Base-by-base conservation (phyloP, 2,329 filamentous ascomycete genomes). In the Zymoseptoria tritici region DNA sequence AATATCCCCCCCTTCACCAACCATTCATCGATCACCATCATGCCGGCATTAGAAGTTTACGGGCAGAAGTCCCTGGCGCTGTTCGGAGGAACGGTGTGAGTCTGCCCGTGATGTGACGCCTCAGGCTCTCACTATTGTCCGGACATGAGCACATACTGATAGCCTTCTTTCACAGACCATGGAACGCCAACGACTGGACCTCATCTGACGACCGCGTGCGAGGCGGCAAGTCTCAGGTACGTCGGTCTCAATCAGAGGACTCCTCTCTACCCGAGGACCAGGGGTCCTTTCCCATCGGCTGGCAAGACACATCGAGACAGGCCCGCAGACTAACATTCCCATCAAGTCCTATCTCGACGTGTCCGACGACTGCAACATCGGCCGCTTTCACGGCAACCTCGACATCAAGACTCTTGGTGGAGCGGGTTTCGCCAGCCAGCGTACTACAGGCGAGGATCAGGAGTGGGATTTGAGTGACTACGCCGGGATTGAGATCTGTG, bases 391-490 rank as follows among this genome's bases (percentile, higher is more conserved):
- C 64, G 90, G 90, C 2, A 78, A 79, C 22, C 80, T 94, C 20
- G 89, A 94, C 74, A 90, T 87, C 63, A 81, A 80, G 57, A 85
- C 88, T 0, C 83, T 94, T 0, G 89, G 89, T 24, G 89, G 89
- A 29, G 90, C 90, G 0, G 90, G 90, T 4, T 94, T 95, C 70
- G 90, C 90, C 9, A 90, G 86, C 4, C 90, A 93, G 71, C 83
- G 87, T 53, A 91, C 87, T 4, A 80, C 79, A 3, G 74, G 74
- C 49, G 83, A 85, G 7, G 75, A 81, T 49, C 74, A 79, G 13
- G 75, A 75, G 22, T 88, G 87, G 81, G 82, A 94, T 67, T 74
- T 94, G 7, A 81, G 81, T 1, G 69, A 66, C 9, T 88, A 85
- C 66, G 80, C 84, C 46, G 61, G 60, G 29, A 61, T 62, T 49